A percentile compares a stretch with the other conserved stretches of the same genome.
These are phyloP conservation scores for Irineochytrium annulatum DNA, from an alignment of 192 early-diverging fungal species.

Conservation along the genomic window DNA sequence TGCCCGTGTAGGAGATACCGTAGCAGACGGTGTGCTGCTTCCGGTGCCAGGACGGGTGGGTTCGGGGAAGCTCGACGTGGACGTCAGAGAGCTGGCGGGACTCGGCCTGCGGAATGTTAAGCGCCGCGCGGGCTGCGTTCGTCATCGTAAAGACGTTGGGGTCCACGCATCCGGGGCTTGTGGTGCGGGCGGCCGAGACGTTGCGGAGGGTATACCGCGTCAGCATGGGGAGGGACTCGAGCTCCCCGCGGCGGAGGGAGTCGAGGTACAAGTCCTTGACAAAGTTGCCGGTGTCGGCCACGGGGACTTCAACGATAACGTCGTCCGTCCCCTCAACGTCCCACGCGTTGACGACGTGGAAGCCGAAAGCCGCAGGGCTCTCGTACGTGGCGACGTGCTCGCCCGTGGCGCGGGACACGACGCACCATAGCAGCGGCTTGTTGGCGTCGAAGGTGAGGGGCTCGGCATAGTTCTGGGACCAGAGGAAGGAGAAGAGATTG, in stretches of 20 bases:
- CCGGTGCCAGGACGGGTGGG: neutral
- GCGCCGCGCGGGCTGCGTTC: neutral
- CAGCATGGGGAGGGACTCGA: neutral
- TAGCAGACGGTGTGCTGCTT: neutral
- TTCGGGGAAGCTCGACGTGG: neutral
- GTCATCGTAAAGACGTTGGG: no score
- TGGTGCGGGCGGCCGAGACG: neutral
- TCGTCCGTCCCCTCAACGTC: conserved; percentile 50
- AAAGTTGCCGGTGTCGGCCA: conserved; percentile 28
- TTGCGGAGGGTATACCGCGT: neutral
- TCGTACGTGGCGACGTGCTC: conserved; percentile 66
- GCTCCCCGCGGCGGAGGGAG: neutral
- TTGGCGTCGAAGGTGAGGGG: conserved; percentile 59
- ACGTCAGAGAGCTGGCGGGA: neutral
- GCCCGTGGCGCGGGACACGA: conserved; percentile 66
- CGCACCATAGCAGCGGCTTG: conserved; percentile 63
- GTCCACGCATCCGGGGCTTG: no score
- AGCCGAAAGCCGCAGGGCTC: conserved; percentile 57
- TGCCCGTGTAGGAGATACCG: neutral
- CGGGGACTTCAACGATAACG: conserved; percentile 34
- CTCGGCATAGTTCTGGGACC: conserved; percentile 68
- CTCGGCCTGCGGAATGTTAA: neutral
- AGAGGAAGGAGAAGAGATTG: conserved; percentile 33
- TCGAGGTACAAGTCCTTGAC: conserved; percentile 4
- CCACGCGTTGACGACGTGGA: conserved; percentile 49